Conservation (phyloP, 2,329 filamentous ascomycete species). For the Clonostachys rosea region DNA sequence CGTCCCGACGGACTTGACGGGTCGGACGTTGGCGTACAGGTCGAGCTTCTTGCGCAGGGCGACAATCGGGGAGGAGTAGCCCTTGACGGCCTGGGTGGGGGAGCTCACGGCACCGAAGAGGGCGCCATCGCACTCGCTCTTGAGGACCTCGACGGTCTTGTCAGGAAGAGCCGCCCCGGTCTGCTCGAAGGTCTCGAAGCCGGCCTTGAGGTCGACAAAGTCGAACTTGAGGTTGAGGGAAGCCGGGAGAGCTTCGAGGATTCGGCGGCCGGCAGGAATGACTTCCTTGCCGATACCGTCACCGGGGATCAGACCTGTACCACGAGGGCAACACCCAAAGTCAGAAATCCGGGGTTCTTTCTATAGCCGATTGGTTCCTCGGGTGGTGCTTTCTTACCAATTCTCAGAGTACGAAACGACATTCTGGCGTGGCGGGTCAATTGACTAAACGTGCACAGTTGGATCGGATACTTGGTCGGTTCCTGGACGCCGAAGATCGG, state of each 20-base stretch:
- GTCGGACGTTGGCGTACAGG: conserved; percentile 95
- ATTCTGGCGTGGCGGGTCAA: conserved; percentile 13
- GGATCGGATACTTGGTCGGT: no score
- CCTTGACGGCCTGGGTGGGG: conserved; percentile 81
- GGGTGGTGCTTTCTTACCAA: conserved; percentile 18
- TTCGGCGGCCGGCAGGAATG: conserved; percentile 85
- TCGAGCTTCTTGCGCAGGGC: conserved; percentile 92
- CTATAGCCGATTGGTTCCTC: no score
- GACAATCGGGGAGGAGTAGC: conserved; percentile 95
- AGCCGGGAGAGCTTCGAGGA: conserved; percentile 89
- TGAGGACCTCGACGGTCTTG: conserved; percentile 82
- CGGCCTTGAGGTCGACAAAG: conserved; percentile 89
- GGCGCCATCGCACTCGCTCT: conserved; percentile 89
- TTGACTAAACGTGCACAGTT: no score
- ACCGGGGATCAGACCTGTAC: conserved; percentile 84
- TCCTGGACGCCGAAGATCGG: no score
- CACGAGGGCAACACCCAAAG: neutral
- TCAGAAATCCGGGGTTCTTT: neutral
- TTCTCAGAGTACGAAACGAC: conserved; percentile 35
- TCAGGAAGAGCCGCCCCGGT: conserved; percentile 87
- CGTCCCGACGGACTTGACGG: conserved; percentile 78
- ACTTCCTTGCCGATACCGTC: conserved; percentile 99
- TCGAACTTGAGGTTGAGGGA: conserved; percentile 91
- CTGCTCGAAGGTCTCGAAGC: conserved; percentile 88
- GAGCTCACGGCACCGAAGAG: conserved; percentile 96